phyloP scores from a whole-genome alignment of 1,284 basidiomycete genomes.

The Porodaedalea pini region DNA sequence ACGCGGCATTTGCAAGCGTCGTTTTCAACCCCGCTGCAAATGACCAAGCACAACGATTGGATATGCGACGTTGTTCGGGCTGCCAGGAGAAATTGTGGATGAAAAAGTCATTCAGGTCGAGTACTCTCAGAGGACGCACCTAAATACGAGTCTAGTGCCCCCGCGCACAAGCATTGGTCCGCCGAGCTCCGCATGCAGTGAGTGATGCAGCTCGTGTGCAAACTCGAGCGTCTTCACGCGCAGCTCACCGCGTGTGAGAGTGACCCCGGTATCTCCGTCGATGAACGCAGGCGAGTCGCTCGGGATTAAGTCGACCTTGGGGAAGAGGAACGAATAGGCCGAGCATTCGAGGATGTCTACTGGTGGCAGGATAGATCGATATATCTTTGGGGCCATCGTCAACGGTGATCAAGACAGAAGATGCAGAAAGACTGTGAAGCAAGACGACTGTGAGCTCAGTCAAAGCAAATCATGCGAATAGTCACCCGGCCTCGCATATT shows the following conservation, averaged over 20 bases:
- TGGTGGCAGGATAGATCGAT: slow-evolving; percentile 27
- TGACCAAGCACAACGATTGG: slow-evolving; percentile 56
- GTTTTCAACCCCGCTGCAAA: slow-evolving; percentile 51
- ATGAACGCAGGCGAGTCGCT: slow-evolving; percentile 54
- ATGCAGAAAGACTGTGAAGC: no score
- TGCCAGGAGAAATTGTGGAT: no score
- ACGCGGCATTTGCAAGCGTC: slow-evolving; percentile 45
- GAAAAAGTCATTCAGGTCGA: no score
- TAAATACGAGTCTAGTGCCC: slow-evolving; percentile 45
- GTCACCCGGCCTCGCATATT: no score
- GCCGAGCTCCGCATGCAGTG: slow-evolving; percentile 32
- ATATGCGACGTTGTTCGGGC: slow-evolving; percentile 62
- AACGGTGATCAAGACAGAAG: no score
- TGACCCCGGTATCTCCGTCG: slow-evolving; percentile 57
- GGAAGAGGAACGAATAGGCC: slow-evolving; percentile 29
- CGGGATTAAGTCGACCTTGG: slow-evolving; percentile 30
- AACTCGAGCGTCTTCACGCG: slow-evolving; percentile 54
- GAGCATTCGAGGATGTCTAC: slow-evolving; percentile 27
- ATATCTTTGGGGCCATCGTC: slow-evolving; percentile 26
- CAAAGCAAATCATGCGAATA: no score
- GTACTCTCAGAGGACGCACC: background rate
- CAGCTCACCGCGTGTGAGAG: slow-evolving; percentile 53
- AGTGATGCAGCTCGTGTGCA: slow-evolving; percentile 47
- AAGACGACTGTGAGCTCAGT: no score
- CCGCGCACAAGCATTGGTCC: slow-evolving; percentile 33